Percentiles rank a stretch among this genome's conserved stretches.
phyloP scores from a whole-genome alignment of 305 asterid genomes.

The Fraxinus baroniana region DNA sequence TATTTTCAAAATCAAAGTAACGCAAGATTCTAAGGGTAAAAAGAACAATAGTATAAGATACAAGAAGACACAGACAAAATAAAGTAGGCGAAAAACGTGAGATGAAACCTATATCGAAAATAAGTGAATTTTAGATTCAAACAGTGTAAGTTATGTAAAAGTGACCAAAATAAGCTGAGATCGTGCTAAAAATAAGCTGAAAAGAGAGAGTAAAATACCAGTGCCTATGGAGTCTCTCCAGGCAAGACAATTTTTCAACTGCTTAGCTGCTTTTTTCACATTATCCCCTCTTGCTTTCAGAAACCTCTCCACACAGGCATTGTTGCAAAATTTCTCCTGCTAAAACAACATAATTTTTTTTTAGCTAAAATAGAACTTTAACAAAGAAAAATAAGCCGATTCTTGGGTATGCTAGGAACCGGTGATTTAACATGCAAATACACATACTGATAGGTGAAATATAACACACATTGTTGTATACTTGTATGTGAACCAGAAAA shows the following conservation, averaged over 20 bases:
- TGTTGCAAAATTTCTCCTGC: conserved; percentile 83
- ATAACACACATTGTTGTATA: background rate
- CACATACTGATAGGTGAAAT: background rate
- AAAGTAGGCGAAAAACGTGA: conserved; percentile 20
- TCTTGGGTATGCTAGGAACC: background rate
- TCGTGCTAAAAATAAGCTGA: background rate
- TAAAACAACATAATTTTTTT: background rate
- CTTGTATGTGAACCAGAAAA: background rate
- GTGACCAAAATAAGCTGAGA: background rate
- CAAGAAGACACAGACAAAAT: conserved; percentile 4
- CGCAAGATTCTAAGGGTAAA: conserved; percentile 38
- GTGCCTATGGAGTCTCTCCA: conserved; percentile 86
- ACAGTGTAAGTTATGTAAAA: background rate
- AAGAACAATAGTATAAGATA: conserved; percentile 32
- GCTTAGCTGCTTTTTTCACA: conserved; percentile 87
- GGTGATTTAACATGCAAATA: background rate
- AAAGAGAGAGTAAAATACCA: conserved; percentile 37
- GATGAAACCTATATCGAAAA: conserved; percentile 4
- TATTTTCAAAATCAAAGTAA: conserved; percentile 21
- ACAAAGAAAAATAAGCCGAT: background rate
- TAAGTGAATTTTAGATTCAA: background rate
- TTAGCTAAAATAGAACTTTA: background rate
- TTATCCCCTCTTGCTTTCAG: conserved; percentile 69
- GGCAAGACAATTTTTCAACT: conserved; percentile 62
- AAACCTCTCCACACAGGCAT: conserved; percentile 74